Conservation (phyloP, 768 basidiomycete species). For the Naganishia kalamii region DNA sequence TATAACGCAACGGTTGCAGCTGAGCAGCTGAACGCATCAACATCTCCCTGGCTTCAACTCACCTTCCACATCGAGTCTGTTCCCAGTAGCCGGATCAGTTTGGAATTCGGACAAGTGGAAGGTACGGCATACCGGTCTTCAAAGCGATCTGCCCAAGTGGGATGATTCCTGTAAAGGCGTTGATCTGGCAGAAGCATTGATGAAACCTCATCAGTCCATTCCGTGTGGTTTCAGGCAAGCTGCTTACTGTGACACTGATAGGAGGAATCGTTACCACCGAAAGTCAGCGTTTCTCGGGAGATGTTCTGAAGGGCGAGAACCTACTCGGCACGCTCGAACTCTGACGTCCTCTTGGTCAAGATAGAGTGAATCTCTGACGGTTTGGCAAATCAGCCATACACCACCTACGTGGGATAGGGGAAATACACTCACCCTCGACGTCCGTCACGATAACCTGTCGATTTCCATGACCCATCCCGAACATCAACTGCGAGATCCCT, state of each 20-base stretch:
- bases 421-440: neutral
- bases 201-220: neutral
- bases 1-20: neutral
- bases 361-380: conserved; percentile 20
- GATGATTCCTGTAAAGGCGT: conserved; percentile 29
- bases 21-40: neutral
- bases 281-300: too few species aligned
- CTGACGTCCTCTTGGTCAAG: conserved; percentile 16
- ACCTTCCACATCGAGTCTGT: conserved; percentile 9
- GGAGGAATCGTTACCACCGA: neutral
- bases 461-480: conserved; percentile 19
- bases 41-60: neutral
- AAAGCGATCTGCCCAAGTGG: conserved; percentile 34
- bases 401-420: neutral
- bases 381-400: conserved; percentile 15
- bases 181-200: neutral
- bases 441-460: conserved; percentile 8
- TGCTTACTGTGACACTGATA: neutral
- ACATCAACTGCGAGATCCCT: conserved; percentile 34
- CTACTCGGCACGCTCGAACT: conserved; percentile 30
- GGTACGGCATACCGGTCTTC: conserved; percentile 21
- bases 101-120: neutral
- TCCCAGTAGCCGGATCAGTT: neutral
- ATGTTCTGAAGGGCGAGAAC: neutral
- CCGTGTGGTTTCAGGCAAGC: neutral